phyloP scores from a whole-genome alignment of 2,329 filamentous ascomycete species.

The Trichoderma breve region DNA sequence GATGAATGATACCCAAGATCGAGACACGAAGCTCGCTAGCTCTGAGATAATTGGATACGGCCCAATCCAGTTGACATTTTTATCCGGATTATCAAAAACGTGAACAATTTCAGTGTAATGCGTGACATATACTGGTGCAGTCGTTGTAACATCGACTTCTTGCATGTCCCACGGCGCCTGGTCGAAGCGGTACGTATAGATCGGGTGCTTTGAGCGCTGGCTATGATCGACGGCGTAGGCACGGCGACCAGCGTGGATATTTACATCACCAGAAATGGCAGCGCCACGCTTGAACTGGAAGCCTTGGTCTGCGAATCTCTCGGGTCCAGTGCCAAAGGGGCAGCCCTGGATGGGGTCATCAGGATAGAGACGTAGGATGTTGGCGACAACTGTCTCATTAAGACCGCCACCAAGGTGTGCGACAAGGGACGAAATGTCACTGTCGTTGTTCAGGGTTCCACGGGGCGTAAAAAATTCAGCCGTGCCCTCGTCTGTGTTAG shows the following conservation, averaged over 20 bases:
- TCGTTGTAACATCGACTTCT: slow-evolving; percentile 5
- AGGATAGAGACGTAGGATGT: slow-evolving; percentile 13
- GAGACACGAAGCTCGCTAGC: neutral
- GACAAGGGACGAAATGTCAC: slow-evolving; percentile 3
- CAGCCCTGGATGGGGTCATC: slow-evolving; percentile 10
- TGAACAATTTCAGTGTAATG: slow-evolving; percentile 10
- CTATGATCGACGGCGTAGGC: neutral
- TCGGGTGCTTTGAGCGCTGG: neutral
- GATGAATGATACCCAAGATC: slow-evolving; percentile 1
- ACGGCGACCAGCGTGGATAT: slow-evolving; percentile 8
- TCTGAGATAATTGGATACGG: slow-evolving; percentile 12
- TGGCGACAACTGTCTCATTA: neutral
- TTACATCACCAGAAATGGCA: slow-evolving; percentile 1
- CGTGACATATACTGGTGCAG: slow-evolving; percentile 1
- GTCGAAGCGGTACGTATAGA: slow-evolving; percentile 4
- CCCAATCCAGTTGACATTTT: slow-evolving; percentile 12
- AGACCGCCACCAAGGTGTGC: neutral
- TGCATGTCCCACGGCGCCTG: slow-evolving; percentile 4
- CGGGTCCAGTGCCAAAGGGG: neutral
- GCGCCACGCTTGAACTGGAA: slow-evolving; percentile 10
- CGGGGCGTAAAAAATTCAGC: slow-evolving; percentile 6
- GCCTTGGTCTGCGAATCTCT: slow-evolving; percentile 6
- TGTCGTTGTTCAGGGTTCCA: slow-evolving; percentile 1
- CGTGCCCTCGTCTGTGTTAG: slow-evolving; percentile 12
- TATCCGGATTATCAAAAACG: slow-evolving; percentile 15